Conservation (phyloP, 306 rosid genomes). For the Ammopiptanthus mongolicus region DNA sequence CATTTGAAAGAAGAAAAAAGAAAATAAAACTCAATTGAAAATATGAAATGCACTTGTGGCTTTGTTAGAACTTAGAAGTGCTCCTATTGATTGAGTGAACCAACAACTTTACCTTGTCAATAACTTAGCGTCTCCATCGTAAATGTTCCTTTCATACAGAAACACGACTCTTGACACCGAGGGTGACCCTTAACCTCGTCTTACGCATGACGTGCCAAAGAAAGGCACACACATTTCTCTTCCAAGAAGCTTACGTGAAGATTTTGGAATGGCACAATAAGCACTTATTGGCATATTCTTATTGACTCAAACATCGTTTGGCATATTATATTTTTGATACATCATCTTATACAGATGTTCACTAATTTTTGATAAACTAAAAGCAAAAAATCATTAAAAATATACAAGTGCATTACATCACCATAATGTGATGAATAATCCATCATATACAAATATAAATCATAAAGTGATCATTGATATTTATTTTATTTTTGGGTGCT, state of each 20-base stretch:
- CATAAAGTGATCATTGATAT: neutral
- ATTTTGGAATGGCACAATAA: conserved; percentile 14
- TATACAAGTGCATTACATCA: neutral
- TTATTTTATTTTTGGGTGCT: neutral
- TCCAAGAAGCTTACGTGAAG: conserved; percentile 25
- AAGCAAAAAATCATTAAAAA: neutral
- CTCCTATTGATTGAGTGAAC: neutral
- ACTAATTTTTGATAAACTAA: neutral
- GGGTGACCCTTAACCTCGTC: neutral
- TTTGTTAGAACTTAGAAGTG: neutral
- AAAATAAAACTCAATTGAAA: neutral
- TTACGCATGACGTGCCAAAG: conserved; percentile 16
- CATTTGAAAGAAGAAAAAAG: neutral
- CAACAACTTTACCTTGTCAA: neutral
- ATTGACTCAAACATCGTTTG: neutral
- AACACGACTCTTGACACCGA: neutral
- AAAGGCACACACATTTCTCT: neutral
- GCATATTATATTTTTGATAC: conserved; percentile 36
- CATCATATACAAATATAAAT: neutral
- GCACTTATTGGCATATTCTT: conserved; percentile 37
- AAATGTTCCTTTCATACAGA: conserved; percentile 9
- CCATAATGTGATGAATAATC: conserved; percentile 21
- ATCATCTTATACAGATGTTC: neutral
- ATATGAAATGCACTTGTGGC: neutral
- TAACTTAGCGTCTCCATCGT: neutral